These are phyloP conservation scores for Datisca glomerata DNA, from an alignment of 306 rosid species.

Conservation along the genomic window DNA sequence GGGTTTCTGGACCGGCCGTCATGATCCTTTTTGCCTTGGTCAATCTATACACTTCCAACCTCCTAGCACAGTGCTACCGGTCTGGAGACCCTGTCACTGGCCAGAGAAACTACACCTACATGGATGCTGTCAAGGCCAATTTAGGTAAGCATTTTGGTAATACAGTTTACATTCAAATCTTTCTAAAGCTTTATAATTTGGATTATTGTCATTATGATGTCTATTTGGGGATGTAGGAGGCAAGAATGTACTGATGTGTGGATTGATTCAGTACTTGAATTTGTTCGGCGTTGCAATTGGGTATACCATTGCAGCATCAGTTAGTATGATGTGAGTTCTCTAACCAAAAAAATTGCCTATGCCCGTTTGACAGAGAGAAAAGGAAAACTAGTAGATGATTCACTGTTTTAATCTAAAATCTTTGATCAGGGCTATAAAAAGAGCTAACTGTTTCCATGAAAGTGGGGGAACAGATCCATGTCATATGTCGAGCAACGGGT, in stretches of 20 bases:
- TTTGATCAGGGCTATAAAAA: no score
- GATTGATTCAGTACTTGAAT: slow-evolving; percentile 49
- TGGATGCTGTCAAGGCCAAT: slow-evolving; percentile 62
- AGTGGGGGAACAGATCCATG: slow-evolving; percentile 71
- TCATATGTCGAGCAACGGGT: slow-evolving; percentile 65
- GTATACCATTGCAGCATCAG: slow-evolving; percentile 72
- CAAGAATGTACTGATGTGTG: slow-evolving; percentile 45
- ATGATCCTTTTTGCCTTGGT: slow-evolving; percentile 50
- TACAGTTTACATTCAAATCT: background rate
- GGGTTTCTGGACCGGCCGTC: slow-evolving; percentile 54
- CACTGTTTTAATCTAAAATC: no score
- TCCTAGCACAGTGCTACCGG: slow-evolving; percentile 48
- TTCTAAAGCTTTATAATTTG: background rate
- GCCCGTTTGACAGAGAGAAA: slow-evolving; percentile 57
- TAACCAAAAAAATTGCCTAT: no score
- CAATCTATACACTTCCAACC: slow-evolving; percentile 49
- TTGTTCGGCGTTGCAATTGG: slow-evolving; percentile 59
- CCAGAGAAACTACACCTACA: slow-evolving; percentile 69
- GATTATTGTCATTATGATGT: background rate
- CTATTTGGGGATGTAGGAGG: slow-evolving; percentile 39
- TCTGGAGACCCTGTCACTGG: slow-evolving; percentile 40
- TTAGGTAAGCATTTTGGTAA: no score
- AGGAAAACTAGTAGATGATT: no score
- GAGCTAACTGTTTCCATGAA: slow-evolving; percentile 60
- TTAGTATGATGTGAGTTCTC: slow-evolving; percentile 71